Percentiles rank a stretch among this genome's conserved stretches.
These are phyloP conservation scores for Austroboletus festivus DNA, from an alignment of 768 basidiomycete genomes.

Conservation along the genomic window DNA sequence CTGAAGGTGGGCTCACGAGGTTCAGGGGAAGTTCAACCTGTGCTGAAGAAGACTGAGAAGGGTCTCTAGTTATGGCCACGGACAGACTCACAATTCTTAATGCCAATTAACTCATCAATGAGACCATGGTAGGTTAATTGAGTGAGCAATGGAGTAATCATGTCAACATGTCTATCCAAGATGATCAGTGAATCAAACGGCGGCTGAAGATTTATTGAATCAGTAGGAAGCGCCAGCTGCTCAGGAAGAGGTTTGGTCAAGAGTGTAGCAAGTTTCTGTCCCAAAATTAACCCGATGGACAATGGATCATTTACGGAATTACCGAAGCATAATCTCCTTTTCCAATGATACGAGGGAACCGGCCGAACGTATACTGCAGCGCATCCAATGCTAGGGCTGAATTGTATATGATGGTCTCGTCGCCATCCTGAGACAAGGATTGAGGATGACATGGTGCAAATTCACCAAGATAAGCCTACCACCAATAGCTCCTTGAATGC, in stretches of 20 bases:
- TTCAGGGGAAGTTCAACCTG: conserved; percentile 79
- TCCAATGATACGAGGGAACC: conserved; percentile 87
- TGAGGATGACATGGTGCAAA: not conserved
- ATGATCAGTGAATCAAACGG: conserved; percentile 85
- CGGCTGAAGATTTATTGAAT: conserved; percentile 46
- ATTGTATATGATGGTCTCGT: conserved; percentile 86
- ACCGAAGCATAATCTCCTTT: conserved; percentile 89
- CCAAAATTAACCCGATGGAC: conserved; percentile 11
- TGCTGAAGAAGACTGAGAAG: conserved; percentile 40
- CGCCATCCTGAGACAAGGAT: conserved; percentile 66
- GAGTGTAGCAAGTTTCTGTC: conserved; percentile 72
- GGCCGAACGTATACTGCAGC: conserved; percentile 80
- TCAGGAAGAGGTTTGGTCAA: conserved; percentile 59
- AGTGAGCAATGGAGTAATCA: conserved; percentile 93
- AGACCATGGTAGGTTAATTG: conserved; percentile 97
- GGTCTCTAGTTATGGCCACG: not conserved
- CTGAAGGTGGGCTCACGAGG: conserved; percentile 55
- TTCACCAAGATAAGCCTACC: conserved; percentile 43
- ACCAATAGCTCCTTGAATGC: conserved; percentile 90
- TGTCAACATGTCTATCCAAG: conserved; percentile 86
- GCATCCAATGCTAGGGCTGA: conserved; percentile 83
- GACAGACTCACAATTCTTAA: conserved; percentile 75
- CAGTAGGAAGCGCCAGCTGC: conserved; percentile 35
- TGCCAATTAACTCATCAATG: conserved; percentile 86
- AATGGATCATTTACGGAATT: conserved; percentile 18